Evolutionary conservation across 768 basidiomycete species (phyloP).

Genomic region (Leccinum variicolor): DNA sequence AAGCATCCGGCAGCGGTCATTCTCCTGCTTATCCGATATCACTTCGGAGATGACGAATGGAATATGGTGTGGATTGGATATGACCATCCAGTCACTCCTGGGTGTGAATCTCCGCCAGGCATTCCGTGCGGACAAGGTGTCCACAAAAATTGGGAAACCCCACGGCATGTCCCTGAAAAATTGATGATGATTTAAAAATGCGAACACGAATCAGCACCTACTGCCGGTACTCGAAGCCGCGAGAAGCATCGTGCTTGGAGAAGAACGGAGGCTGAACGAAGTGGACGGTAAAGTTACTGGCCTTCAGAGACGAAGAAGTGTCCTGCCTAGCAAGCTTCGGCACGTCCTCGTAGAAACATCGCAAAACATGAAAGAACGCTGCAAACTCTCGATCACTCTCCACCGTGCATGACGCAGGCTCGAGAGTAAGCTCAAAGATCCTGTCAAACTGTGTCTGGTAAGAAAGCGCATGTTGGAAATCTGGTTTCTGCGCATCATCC

Average conservation of each 20-base stretch:
- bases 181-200: not conserved
- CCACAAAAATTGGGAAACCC: slow-evolving; percentile 13
- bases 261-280: slow-evolving; percentile 14
- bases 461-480: not conserved
- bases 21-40: not conserved
- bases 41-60: slow-evolving; percentile 15
- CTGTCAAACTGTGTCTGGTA: not conserved
- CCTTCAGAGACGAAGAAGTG: slow-evolving; percentile 4
- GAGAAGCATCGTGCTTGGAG: not conserved
- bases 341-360: not conserved
- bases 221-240: not conserved
- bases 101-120: not conserved
- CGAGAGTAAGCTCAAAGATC: not conserved
- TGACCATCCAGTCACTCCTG: slow-evolving; percentile 6
- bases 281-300: slow-evolving; percentile 9
- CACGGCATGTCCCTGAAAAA: slow-evolving; percentile 4
- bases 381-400: slow-evolving; percentile 1
- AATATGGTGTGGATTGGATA: not conserved
- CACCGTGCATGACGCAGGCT: not conserved
- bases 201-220: not conserved
- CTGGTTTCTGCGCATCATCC: not conserved
- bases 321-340: not conserved
- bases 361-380: slow-evolving; percentile 5
- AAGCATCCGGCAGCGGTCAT: slow-evolving; percentile 5
- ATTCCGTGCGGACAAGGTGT: rapidly evolving